Evolutionary conservation across 2,329 filamentous ascomycete genomes (phyloP), one percentile per base, ranked within the genome.

Genomic region (Aspergillus tanneri): DNA sequence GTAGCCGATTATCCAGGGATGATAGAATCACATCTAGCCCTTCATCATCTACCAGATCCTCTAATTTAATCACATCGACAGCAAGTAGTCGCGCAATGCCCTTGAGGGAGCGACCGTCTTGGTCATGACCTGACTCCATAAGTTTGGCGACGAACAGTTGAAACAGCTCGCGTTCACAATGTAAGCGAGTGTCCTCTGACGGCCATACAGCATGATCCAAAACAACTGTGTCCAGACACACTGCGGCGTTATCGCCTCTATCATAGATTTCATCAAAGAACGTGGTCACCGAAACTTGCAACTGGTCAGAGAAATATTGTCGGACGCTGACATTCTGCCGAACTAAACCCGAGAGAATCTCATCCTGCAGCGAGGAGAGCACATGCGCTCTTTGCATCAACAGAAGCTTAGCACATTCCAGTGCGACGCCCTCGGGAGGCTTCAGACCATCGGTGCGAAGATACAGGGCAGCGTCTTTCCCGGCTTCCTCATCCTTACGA

Each of bases 91-190:
- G 75, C 5, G 81, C 78, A 32, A 85, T 78, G 37, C 78, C 78
- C 60, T 81, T 80, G 67, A 85, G 76, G 4, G 81, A 78, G 38
- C 80, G 76, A 36, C 81, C 81, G 28, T 82, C 80, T 50, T 81
- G 68, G 47, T 96, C 89, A 60, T 91, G 83, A 44, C 90, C 90
- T 36, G 89, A 90, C 66, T 95, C 89, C 85, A 96, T 95, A 59
- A 96, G 76, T 62, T 88, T 87, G 19, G 91, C 91, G 57, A 96
- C 83, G 58, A 92, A 84, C 48, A 95, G 81, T 62, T 73, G 72
- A 49, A 77, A 76, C 4, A 77, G 66, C 53, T 76, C 74, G 46
- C 67, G 67, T 55, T 77, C 72, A 54, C 72, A 75, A 43, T 72
- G 69, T 12, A 66, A 60, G 35, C 73, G 68, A n/a, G 55, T 63